Base-by-base conservation (phyloP, 2,329 filamentous ascomycete species). In the Aureobasidium namibiae region DNA sequence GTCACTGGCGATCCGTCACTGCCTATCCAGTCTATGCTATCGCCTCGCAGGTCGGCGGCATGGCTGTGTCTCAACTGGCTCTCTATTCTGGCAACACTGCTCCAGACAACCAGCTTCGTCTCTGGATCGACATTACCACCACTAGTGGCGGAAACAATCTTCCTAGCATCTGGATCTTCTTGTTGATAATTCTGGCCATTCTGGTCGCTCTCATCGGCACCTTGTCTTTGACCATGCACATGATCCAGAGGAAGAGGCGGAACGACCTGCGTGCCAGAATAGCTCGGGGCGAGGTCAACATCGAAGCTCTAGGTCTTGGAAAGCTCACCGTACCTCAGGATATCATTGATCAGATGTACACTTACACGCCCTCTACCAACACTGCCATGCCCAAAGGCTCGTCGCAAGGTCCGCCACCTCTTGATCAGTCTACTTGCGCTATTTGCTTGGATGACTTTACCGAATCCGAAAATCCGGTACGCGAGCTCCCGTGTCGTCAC, bases 401-500 rank as follows among this genome's bases (percentile, higher is more conserved):
- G 33, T 64, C 71, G 31, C 34, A 59, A 29, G 34, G 29, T 18
- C 45, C 18, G 11, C 56, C 44, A 13, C 70, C 72, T 38, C 78
- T 89, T 65, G 84, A 85, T 21, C 94, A 97, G 69, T 85, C 89
- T 0, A 86, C 82, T 2, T 97, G 94, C 69, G 84, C 89, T n/a
- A 96, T 97, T 56, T 99, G 94, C 69, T 80, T 95, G 1, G 88
- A 90, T 58, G 84, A 89, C 61, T 97, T 90, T 67, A 80, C 87
- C 29, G 81, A 84, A 16, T 81, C 83, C 38, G 74, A 79, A 18
- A 87, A 89, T 0, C 82, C 85, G 21, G 91, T 97, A 59, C 87
- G 91, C 59, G 89, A 96, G 72, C 78, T 97, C 2, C 85, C 90
- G 0, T 99, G 94, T 66, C 85, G 88, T 0, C 94, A 99, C 70